Conservation (phyloP, 192 early-diverging fungal species). For the Podila epigama region DNA sequence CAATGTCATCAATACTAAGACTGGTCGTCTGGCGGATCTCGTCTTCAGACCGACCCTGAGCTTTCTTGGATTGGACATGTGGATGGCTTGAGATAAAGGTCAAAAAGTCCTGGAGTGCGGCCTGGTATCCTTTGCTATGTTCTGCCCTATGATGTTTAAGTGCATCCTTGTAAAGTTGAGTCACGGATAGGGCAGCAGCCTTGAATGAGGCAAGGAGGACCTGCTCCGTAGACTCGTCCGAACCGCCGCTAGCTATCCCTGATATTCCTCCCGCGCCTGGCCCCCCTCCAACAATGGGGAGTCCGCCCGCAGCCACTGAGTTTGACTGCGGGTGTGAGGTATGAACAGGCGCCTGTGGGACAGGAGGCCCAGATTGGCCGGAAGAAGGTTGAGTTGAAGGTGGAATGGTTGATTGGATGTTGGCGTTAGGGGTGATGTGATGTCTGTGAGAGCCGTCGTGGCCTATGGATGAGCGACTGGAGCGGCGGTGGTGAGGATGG, state of each 20-base stretch:
- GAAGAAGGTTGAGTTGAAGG: not conserved
- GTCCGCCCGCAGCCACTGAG: no score
- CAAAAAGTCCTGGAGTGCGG: slow-evolving; percentile 58
- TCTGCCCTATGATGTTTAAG: slow-evolving; percentile 58
- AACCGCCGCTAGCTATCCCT: no score
- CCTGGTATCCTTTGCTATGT: slow-evolving; percentile 59
- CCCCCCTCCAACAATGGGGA: no score
- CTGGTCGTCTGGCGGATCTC: slow-evolving; percentile 38
- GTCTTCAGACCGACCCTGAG: slow-evolving; percentile 32
- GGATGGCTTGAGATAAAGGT: slow-evolving; percentile 58
- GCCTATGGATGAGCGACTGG: not conserved
- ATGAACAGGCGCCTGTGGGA: not conserved
- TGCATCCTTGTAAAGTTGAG: slow-evolving; percentile 62
- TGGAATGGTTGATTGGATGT: no score
- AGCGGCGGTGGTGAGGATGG: not conserved
- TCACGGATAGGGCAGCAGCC: slow-evolving; percentile 58
- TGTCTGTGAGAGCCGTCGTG: not conserved
- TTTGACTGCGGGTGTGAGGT: not conserved
- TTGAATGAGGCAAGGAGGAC: slow-evolving; percentile 61
- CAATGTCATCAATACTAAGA: slow-evolving; percentile 34
- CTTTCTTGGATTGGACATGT: slow-evolving; percentile 30
- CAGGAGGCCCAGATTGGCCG: not conserved
- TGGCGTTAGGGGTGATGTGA: not conserved
- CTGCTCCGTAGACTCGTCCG: slow-evolving; percentile 53
- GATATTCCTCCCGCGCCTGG: no score